phyloP scores from a whole-genome alignment of 139 green algal species.

The Choricystis sp. region DNA sequence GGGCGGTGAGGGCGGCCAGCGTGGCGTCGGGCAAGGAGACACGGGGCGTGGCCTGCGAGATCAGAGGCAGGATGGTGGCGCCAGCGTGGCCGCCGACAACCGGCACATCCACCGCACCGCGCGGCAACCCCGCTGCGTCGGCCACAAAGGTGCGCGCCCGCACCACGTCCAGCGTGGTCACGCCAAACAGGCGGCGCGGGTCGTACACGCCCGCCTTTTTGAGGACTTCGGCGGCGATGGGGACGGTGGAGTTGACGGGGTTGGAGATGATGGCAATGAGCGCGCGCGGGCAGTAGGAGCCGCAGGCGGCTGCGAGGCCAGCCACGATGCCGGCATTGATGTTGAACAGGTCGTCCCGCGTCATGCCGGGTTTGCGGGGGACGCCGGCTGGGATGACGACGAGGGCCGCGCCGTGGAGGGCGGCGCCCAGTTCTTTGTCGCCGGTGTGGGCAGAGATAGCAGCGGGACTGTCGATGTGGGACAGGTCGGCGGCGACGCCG shows the following conservation, averaged over 20 bases:
- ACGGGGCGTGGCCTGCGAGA: constrained; percentile 41
- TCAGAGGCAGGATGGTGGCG: constrained; percentile 85
- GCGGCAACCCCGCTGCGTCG: constrained; percentile 22
- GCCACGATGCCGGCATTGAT: constrained; percentile 87
- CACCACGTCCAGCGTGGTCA: constrained; percentile 88
- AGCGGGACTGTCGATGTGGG: constrained; percentile 76
- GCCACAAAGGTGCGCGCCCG: constrained; percentile 83
- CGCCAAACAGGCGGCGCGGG: constrained; percentile 73
- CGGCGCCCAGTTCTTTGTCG: constrained; percentile 47
- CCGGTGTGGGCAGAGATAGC: constrained; percentile 62
- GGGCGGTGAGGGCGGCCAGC: constrained; percentile 36
- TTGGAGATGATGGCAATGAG: constrained; percentile 93
- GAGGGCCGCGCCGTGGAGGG: constrained; percentile 54
- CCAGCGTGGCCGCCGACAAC: constrained; percentile 81
- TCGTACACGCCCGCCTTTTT: constrained; percentile 72
- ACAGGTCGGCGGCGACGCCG: constrained; percentile 85
- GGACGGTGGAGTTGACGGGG: constrained; percentile 98
- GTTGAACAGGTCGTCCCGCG: constrained; percentile 96
- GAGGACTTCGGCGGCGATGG: constrained; percentile 87
- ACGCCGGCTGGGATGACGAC: constrained; percentile 96
- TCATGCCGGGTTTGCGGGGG: constrained; percentile 94
- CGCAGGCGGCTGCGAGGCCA: constrained; percentile 39
- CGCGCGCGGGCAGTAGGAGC: constrained; percentile 52
- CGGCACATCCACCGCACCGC: constrained; percentile 61
- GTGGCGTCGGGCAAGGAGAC: constrained; percentile 22